A percentile compares a stretch with the other conserved stretches of the same genome.
phyloP scores from a whole-genome alignment of 2,329 filamentous ascomycete genomes.

The Penicillium fuscoglaucum region DNA sequence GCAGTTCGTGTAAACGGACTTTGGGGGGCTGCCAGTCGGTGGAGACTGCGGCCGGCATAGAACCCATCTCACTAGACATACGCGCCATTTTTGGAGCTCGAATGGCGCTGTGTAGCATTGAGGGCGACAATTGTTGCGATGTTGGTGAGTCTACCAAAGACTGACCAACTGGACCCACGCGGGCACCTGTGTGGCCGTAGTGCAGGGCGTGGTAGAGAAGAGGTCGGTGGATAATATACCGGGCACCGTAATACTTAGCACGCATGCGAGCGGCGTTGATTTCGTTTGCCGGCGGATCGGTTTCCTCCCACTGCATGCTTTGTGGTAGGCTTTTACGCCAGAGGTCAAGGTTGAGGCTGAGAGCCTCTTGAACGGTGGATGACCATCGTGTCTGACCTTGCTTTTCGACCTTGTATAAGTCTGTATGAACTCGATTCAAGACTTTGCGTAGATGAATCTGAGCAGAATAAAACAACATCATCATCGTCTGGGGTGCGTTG shows the following conservation, averaged over 20 bases:
- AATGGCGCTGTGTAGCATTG: slow-evolving; percentile 27
- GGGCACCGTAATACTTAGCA: slow-evolving; percentile 91
- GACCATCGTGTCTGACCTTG: slow-evolving; percentile 39
- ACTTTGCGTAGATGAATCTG: slow-evolving; percentile 61
- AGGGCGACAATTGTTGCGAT: slow-evolving; percentile 41
- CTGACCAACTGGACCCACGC: slow-evolving; percentile 14
- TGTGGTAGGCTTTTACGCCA: slow-evolving; percentile 56
- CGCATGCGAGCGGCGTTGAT: slow-evolving; percentile 81
- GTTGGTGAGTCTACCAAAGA: slow-evolving; percentile 36
- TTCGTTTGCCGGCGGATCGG: slow-evolving; percentile 69
- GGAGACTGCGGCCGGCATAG: slow-evolving; percentile 20
- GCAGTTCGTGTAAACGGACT: slow-evolving; percentile 27
- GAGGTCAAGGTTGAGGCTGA: slow-evolving; percentile 52
- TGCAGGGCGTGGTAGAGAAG: slow-evolving; percentile 65
- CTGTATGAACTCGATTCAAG: slow-evolving; percentile 57
- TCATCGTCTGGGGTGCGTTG: slow-evolving; percentile 38
- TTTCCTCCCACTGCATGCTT: slow-evolving; percentile 62
- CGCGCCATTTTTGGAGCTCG: slow-evolving; percentile 34
- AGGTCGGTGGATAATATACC: slow-evolving; percentile 84
- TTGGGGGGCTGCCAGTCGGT: slow-evolving; percentile 22
- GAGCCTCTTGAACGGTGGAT: slow-evolving; percentile 41
- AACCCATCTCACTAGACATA: slow-evolving; percentile 37
- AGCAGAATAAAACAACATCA: slow-evolving; percentile 61
- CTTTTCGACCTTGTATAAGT: slow-evolving; percentile 52
- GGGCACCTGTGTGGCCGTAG: slow-evolving; percentile 45